Percentiles rank a stretch among this genome's conserved stretches.
Conservation (phyloP, 2,329 filamentous ascomycete species). For the Alternaria ventricosa region DNA sequence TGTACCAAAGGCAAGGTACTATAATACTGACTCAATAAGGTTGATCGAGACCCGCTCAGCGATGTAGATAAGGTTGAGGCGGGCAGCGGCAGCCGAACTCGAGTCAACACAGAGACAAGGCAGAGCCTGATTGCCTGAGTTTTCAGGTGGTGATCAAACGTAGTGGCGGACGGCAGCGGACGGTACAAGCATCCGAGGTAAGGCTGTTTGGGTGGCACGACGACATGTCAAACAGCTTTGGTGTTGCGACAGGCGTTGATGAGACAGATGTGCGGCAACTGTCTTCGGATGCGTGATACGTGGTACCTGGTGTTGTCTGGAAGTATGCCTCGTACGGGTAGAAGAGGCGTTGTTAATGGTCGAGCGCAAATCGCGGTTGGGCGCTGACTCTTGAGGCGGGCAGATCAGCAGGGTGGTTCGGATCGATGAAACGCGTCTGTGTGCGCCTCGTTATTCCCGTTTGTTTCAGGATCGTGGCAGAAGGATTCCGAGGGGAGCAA, state of each 20-base stretch:
- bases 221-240: not conserved
- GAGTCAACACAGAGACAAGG: not conserved
- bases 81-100: not conserved
- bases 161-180: not conserved
- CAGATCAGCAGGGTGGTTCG: slow-evolving; percentile 25
- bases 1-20: not conserved
- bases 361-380: slow-evolving; percentile 10
- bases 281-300: slow-evolving; percentile 3
- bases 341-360: slow-evolving; percentile 6
- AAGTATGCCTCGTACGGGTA: slow-evolving; percentile 6
- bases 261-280: slow-evolving; percentile 15
- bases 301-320: slow-evolving; percentile 4
- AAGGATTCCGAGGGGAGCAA: not conserved
- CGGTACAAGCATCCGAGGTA: not conserved
- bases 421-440: slow-evolving; percentile 31
- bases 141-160: slow-evolving; percentile 5
- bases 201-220: not conserved
- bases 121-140: not conserved
- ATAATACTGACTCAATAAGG: not conserved
- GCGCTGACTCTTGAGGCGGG: slow-evolving; percentile 9
- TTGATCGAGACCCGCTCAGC: not conserved
- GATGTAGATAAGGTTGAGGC: not conserved
- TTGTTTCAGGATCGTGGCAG: slow-evolving; percentile 25
- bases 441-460: slow-evolving; percentile 24
- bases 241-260: not conserved